Evolutionary conservation across 2,329 filamentous ascomycete species (phyloP).

Genomic region (Phyllachora maydis): DNA sequence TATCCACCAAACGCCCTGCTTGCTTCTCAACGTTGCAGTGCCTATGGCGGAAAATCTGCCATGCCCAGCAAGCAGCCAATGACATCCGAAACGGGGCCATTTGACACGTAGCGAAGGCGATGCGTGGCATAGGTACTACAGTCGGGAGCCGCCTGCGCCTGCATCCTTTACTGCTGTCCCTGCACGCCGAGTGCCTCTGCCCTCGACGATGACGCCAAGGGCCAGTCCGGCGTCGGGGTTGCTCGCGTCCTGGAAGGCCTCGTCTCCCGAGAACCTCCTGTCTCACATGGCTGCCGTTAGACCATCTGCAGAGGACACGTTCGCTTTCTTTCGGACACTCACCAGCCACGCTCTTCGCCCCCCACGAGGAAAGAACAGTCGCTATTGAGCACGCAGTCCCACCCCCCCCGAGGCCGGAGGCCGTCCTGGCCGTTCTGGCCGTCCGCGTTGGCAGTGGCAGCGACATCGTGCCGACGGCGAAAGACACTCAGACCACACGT

Average conservation of each 20-base stretch:
- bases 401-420: conserved; percentile 52
- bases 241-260: background rate
- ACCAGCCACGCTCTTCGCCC: conserved; percentile 83
- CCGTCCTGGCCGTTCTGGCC: conserved; percentile 14
- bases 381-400: conserved; percentile 62
- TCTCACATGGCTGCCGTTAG: background rate
- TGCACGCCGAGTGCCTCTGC: background rate
- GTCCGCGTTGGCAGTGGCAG: conserved; percentile 7
- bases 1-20: no score
- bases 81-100: no score
- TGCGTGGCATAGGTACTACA: no score
- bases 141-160: background rate
- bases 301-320: conserved; percentile 1
- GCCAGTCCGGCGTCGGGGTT: background rate
- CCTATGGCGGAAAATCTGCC: no score
- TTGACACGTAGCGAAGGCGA: no score
- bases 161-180: background rate
- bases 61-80: no score
- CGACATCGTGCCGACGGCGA: conserved; percentile 9
- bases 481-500: conserved; percentile 64
- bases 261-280: background rate
- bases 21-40: no score
- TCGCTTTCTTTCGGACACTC: conserved; percentile 10
- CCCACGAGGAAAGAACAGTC: conserved; percentile 65
- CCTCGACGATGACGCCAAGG: background rate